A percentile compares a stretch with the other conserved stretches of the same genome.
Evolutionary conservation across 306 rosid genomes (phyloP).

Genomic region (Quercus alba): DNA sequence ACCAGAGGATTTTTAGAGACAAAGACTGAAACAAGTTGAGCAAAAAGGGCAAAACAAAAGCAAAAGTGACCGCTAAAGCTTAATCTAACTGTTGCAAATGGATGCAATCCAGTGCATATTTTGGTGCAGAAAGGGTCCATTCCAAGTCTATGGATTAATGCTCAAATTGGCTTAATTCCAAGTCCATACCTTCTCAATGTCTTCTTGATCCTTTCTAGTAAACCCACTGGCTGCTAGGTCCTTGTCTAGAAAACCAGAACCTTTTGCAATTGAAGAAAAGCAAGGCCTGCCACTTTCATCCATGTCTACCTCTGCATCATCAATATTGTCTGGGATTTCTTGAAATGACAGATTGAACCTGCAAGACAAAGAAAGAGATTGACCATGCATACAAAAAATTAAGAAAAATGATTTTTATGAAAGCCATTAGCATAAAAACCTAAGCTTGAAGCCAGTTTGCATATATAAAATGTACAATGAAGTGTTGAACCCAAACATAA

Average conservation of each 20-base stretch:
- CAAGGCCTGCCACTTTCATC: constrained; percentile 60
- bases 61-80: no score
- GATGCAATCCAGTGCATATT: no score
- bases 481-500: not conserved
- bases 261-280: constrained; percentile 60
- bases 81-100: no score
- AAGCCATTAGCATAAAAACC: constrained; percentile 16
- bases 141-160: no score
- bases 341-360: constrained; percentile 73
- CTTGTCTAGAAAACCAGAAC: constrained; percentile 67
- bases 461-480: not conserved
- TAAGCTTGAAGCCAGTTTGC: not conserved
- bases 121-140: no score
- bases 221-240: constrained; percentile 97
- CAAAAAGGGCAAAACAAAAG: no score
- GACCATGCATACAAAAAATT: not conserved
- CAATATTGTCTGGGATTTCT: constrained; percentile 51
- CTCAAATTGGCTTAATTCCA: no score
- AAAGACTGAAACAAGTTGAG: no score
- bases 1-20: no score
- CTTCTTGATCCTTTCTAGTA: constrained; percentile 68
- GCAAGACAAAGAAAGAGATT: constrained; percentile 23
- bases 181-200: constrained; percentile 62
- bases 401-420: not conserved
- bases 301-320: constrained; percentile 42